phyloP scores from a whole-genome alignment of 2,329 filamentous ascomycete genomes.

The Thyridium curvatum region DNA sequence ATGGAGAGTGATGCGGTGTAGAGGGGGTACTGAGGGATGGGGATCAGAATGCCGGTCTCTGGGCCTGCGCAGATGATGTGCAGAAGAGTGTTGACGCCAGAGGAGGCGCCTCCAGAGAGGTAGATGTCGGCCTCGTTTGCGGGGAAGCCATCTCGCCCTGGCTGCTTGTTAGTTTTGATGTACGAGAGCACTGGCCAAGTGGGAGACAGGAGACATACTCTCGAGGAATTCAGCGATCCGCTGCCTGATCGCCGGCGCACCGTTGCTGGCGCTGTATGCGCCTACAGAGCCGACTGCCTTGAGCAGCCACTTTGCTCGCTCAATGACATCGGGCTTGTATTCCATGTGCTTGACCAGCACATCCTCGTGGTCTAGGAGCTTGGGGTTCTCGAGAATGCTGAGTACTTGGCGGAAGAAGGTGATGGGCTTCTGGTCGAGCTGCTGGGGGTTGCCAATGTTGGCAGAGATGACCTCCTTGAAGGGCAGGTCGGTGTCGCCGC shows the following conservation, averaged over 20 bases:
- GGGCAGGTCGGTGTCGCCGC: conserved; percentile 58
- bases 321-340: conserved; percentile 86
- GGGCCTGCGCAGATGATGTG: conserved; percentile 77
- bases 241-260: conserved; percentile 78
- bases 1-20: conserved; percentile 91
- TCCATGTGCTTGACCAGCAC: conserved; percentile 69
- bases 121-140: conserved; percentile 78
- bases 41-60: conserved; percentile 79
- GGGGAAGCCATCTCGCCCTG: conserved; percentile 81
- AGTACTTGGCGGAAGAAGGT: conserved; percentile 98
- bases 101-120: conserved; percentile 85
- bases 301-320: conserved; percentile 73
- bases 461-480: conserved; percentile 91
- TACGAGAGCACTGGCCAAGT: conserved; percentile 1
- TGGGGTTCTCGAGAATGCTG: conserved; percentile 86
- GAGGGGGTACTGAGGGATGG: conserved; percentile 95
- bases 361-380: conserved; percentile 74
- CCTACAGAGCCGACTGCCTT: conserved; percentile 84
- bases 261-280: conserved; percentile 92
- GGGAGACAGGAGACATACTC: conserved; percentile 43
- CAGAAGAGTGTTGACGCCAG: conserved; percentile 89
- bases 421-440: conserved; percentile 97
- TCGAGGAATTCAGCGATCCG: conserved; percentile 92
- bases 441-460: conserved; percentile 98
- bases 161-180: conserved; percentile 3